Conservation (phyloP, 768 basidiomycete genomes). For the Termitomyces sp. region DNA sequence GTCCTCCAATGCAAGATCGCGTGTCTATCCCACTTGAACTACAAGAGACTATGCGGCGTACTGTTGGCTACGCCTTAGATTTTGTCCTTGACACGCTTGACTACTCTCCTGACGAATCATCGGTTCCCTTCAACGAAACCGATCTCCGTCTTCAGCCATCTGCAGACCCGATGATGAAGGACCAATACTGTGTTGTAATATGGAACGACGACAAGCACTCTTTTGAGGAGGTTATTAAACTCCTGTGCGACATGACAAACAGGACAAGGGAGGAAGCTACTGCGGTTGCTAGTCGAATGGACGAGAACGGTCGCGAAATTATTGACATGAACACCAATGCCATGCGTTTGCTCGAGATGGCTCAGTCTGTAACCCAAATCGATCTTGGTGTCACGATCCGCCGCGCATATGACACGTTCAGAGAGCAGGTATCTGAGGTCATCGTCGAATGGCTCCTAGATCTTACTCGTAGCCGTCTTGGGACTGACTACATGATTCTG, state of each 20-base stretch:
- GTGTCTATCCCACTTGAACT: constrained; percentile 58
- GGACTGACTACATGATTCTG: constrained; percentile 59
- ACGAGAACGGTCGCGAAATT: constrained; percentile 78
- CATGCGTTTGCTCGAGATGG: constrained; percentile 63
- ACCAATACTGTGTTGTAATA: constrained; percentile 75
- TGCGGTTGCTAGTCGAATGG: constrained; percentile 54
- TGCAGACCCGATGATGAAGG: constrained; percentile 73
- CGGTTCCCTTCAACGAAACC: constrained; percentile 59
- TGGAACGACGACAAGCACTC: constrained; percentile 99
- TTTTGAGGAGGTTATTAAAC: constrained; percentile 77
- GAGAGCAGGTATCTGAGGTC: constrained; percentile 78
- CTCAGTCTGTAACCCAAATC: constrained; percentile 76
- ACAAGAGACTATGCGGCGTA: constrained; percentile 67
- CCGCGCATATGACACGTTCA: constrained; percentile 80
- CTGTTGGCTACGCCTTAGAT: constrained; percentile 74
- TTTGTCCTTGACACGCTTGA: constrained; percentile 81
- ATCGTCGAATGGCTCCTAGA: constrained; percentile 86
- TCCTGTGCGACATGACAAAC: constrained; percentile 54
- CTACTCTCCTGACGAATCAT: constrained; percentile 74
- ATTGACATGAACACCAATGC: constrained; percentile 67
- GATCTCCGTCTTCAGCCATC: constrained; percentile 72
- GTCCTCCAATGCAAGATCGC: constrained; percentile 58
- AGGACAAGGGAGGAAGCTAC: constrained; percentile 54
- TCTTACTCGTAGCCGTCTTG: constrained; percentile 67
- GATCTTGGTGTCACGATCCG: constrained; percentile 91